Evolutionary conservation across 2,329 filamentous ascomycete species (phyloP).

Genomic region (Sclerotinia subarctica): DNA sequence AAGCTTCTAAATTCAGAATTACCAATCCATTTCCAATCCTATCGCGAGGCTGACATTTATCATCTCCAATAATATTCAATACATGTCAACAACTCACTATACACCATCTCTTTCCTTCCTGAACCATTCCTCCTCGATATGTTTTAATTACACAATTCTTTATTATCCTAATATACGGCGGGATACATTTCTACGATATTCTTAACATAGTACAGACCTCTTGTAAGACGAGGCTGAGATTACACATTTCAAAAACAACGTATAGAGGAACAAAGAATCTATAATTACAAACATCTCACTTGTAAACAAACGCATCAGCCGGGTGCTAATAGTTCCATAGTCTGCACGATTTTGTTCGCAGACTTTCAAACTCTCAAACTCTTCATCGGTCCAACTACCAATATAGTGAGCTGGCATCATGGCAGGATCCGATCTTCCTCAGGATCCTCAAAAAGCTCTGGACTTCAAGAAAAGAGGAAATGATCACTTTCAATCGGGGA

Average conservation of each 20-base stretch:
- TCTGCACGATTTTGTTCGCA: background rate
- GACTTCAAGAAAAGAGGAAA: slow-evolving; percentile 37
- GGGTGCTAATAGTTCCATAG: background rate
- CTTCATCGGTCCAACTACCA: no score
- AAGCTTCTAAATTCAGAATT: slow-evolving; percentile 11
- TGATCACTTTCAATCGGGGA: slow-evolving; percentile 59
- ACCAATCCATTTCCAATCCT: slow-evolving; percentile 1
- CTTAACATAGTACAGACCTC: background rate
- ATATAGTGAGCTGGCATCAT: slow-evolving; percentile 23
- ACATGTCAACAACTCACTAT: background rate
- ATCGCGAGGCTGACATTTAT: slow-evolving; percentile 6
- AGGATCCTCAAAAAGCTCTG: slow-evolving; percentile 29
- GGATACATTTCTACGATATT: background rate
- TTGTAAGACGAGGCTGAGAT: slow-evolving; percentile 5
- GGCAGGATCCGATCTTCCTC: slow-evolving; percentile 28
- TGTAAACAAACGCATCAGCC: background rate
- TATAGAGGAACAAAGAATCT: background rate
- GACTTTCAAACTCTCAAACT: background rate
- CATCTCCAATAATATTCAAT: background rate
- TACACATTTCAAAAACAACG: background rate
- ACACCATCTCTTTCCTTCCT: background rate
- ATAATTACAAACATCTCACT: background rate
- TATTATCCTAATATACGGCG: background rate
- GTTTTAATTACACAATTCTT: background rate
- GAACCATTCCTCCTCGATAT: background rate